Base-by-base conservation (phyloP, 2,329 filamentous ascomycete genomes). In the Seiridium cupressi region DNA sequence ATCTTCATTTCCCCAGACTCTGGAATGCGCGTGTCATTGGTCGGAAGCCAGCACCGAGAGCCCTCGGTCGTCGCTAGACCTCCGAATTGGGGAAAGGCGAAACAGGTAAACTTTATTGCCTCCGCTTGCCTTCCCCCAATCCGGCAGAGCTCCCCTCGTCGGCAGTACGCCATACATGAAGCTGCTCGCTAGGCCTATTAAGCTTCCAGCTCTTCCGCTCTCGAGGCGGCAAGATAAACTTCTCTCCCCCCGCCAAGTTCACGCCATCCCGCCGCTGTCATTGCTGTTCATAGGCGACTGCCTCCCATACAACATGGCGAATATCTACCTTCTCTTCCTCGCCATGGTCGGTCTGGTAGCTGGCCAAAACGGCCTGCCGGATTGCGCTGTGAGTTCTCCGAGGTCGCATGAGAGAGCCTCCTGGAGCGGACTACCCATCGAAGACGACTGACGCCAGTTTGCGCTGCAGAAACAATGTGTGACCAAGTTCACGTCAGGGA, bases 341-440 rank as follows among this genome's bases (percentile, higher is more conserved):
- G 79, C 83, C 65, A 73, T 86, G 53, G 78, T 83, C 66, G 79
- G 80, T 74, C 74, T 86, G 61, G 79, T 82, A 63, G 73, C 76
- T 62, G 82, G 82, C 44, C 83, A 85, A 69, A 65, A 68, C 36
- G 69, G 67, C 44, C 78, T 84, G 54, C 86, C 84, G 13, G 61
- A 63, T 8, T 89, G 81, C 67, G 84, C 85, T 64, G 85, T 88
- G 78, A 69, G 83, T 79, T 4, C 42, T n/a, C 18, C 18, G 18
- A 26, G 18, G 18, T 26, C 18, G 18, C 18, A 26, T 26, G 18
- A 26, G 18, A 26, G 18, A 26, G 18, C 18, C 18, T 26, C 18
- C 18, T 26, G 18, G 18, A 26, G 18, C 18, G 18, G 18, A 26
- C 18, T 2, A 26, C 18, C 18, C 18, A 26, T 26, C 55, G 68